Conservation (phyloP, 805 yeast species). For the Saccharomycopsis microspora region DNA sequence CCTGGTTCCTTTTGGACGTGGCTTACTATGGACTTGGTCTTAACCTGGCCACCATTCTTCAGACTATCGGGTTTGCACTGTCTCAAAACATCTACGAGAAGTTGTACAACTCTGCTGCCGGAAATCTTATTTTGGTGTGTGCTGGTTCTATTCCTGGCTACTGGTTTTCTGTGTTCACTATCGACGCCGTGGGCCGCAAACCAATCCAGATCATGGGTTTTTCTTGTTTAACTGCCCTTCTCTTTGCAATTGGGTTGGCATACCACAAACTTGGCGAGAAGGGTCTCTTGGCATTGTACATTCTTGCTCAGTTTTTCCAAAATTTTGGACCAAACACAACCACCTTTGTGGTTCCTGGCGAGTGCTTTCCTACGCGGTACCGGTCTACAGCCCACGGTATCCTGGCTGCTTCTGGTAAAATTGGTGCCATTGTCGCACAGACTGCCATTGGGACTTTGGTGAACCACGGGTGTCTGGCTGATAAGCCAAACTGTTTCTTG, state of each 20-base stretch:
- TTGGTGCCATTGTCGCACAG: conserved; percentile 90
- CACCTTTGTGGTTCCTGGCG: conserved; percentile 86
- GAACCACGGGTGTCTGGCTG: conserved; percentile 62
- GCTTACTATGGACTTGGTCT: conserved; percentile 85
- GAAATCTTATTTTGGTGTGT: conserved; percentile 85
- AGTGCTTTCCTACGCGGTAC: conserved; percentile 86
- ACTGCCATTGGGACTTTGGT: conserved; percentile 77
- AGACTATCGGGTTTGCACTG: conserved; percentile 76
- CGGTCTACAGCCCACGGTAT: conserved; percentile 94
- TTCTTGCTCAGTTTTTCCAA: conserved; percentile 76
- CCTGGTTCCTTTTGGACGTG: conserved; percentile 85
- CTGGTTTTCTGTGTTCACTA: conserved; percentile 73
- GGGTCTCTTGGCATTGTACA: conserved; percentile 68
- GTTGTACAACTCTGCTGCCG: conserved; percentile 72
- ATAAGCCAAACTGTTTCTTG: conserved; percentile 61
- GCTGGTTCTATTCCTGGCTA: conserved; percentile 91
- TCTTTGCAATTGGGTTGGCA: conserved; percentile 76
- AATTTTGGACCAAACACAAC: conserved; percentile 92
- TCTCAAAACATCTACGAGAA: conserved; percentile 56
- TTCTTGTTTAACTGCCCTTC: conserved; percentile 52
- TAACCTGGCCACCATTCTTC: conserved; percentile 68
- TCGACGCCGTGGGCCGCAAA: conserved; percentile 78
- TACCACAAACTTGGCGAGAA: conserved; percentile 57
- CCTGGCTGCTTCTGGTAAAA: conserved; percentile 85
- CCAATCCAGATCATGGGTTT: conserved; percentile 74